Evolutionary conservation across 129 eudicot genomes (phyloP), one percentile per base, ranked within the genome.

Genomic region (Artemisia argyi): DNA sequence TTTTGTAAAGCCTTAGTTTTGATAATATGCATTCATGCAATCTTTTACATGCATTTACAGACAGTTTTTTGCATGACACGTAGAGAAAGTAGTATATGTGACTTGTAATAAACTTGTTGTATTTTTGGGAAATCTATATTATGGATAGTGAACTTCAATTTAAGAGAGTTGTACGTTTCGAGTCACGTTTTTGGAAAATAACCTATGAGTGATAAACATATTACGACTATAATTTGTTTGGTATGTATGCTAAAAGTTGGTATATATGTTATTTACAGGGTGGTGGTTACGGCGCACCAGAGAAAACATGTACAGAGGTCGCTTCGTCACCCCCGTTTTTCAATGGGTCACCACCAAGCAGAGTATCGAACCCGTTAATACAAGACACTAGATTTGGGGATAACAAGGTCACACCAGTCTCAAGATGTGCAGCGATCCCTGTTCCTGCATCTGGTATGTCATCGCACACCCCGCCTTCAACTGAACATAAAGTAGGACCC

Each of bases 341-440:
- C 80, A 77, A 83, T 57, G 96, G 98, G 79, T 92, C 98, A 16
- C 98, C 98, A 52, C 98, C 98, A 61, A 80, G 96, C 78, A 78
- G 98, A 85, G 96, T 89, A 26, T 85, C 96, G 76, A 92, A 92
- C 87, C 98, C 96, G 46, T 66, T 92, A 83, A 87, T 82, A 81
- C 91, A 89, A 67, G 98, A 92, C 60, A 84, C 85, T 14, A 89
- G 85, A 48, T 92, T 92, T 61, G 79, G 86, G 74, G 88, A 87
- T 57, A 81, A 81, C 39, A 85, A 82, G 66, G 51, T 69, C 70
- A 56, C 79, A 76, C 88, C 83, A 2, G 53, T 85, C 6, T 84
- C 97, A 2, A 80, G 82, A 2, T 68, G 73, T 20, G 73, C 84
- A 46, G 4, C 39, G 53, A 72, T 75, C 50, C 85, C 89, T 17